phyloP scores from a whole-genome alignment of 2,329 filamentous ascomycete genomes.

The Trichoderma sp. region DNA sequence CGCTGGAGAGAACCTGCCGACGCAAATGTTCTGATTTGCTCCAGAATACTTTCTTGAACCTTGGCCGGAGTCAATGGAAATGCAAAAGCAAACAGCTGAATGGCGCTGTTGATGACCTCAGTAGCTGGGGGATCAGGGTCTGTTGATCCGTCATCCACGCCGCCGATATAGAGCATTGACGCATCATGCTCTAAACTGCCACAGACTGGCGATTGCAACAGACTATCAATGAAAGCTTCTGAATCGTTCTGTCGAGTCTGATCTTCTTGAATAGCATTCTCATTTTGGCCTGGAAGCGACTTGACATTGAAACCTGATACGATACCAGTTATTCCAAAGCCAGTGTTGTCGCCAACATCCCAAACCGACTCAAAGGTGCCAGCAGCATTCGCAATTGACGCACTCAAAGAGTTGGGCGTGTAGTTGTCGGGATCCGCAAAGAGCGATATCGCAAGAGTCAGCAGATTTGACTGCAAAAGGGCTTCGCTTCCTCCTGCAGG shows the following conservation, averaged over 20 bases:
- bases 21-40: constrained; percentile 90
- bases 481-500: constrained; percentile 83
- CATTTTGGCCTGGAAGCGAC: constrained; percentile 69
- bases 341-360: constrained; percentile 92
- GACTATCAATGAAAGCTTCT: constrained; percentile 64
- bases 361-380: constrained; percentile 91
- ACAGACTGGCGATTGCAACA: constrained; percentile 71
- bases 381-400: constrained; percentile 86
- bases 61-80: constrained; percentile 86
- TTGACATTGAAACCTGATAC: constrained; percentile 75
- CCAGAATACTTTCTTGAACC: constrained; percentile 92
- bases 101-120: constrained; percentile 91
- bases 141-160: constrained; percentile 45
- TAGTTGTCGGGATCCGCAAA: constrained; percentile 94
- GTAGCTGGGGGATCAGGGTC: constrained; percentile 80
- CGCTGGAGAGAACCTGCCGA: constrained; percentile 77
- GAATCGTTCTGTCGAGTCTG: constrained; percentile 57
- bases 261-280: constrained; percentile 45
- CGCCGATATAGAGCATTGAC: constrained; percentile 70
- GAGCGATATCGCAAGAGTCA: constrained; percentile 84
- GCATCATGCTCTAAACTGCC: constrained; percentile 89
- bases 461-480: constrained; percentile 84
- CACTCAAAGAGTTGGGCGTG: constrained; percentile 78
- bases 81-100: constrained; percentile 88
- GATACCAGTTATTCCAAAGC: constrained; percentile 88